phyloP scores from a whole-genome alignment of 1,284 basidiomycete species.

The Pascua guehoae region DNA sequence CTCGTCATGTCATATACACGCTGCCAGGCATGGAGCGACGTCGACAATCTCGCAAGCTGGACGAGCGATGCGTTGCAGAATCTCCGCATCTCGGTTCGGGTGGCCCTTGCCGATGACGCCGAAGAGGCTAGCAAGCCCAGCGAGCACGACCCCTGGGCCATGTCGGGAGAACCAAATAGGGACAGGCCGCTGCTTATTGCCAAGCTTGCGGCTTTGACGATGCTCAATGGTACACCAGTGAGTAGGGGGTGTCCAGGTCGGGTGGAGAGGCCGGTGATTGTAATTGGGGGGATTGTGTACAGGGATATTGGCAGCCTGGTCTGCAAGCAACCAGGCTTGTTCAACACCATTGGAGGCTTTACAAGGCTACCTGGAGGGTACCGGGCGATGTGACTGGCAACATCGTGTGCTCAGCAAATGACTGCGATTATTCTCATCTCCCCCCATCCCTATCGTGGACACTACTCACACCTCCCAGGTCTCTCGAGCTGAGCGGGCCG shows the following conservation, averaged over 20 bases:
- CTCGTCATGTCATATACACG: conserved; percentile 54
- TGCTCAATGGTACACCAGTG: conserved; percentile 57
- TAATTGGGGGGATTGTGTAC: no score
- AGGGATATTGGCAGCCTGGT: no score
- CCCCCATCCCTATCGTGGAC: no score
- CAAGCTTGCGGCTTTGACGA: conserved; percentile 60
- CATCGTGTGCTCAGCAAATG: no score
- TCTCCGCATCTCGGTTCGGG: conserved; percentile 7
- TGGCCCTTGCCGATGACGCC: conserved; percentile 8
- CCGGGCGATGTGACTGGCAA: no score
- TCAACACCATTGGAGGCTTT: no score
- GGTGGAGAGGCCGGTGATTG: no score
- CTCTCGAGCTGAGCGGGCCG: conserved; percentile 63
- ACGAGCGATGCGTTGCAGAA: conserved; percentile 10
- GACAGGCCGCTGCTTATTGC: conserved; percentile 64
- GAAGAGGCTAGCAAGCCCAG: not conserved
- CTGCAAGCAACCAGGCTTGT: no score
- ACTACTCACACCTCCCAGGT: no score
- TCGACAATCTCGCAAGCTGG: conserved; percentile 62
- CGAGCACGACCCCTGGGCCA: conserved; percentile 12
- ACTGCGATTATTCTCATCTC: no score
- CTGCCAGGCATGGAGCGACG: conserved; percentile 61
- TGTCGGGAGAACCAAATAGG: not conserved
- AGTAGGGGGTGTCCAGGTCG: no score
- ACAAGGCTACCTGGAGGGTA: no score